A percentile compares a stretch with the other conserved stretches of the same genome.
Evolutionary conservation across 208 protist species (phyloP).

Genomic region (Lotmaria passim): DNA sequence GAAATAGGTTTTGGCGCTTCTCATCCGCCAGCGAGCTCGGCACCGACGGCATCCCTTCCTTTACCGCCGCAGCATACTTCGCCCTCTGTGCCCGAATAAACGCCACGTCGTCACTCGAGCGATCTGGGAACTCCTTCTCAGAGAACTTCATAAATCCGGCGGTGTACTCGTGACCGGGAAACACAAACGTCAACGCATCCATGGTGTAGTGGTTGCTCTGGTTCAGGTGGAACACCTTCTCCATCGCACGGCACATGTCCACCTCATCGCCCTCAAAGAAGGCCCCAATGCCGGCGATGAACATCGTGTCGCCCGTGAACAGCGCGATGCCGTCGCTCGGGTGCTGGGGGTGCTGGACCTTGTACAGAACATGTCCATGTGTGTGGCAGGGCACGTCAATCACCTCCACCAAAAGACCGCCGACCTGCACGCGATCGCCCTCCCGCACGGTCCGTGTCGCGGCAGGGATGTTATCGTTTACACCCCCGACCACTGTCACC

Average conservation of each 20-base stretch:
- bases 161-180: constrained; percentile 93
- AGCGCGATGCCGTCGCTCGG: constrained; percentile 64
- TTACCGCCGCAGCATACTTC: constrained; percentile 54
- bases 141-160: constrained; percentile 80
- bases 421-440: constrained; percentile 66
- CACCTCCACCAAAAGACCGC: constrained; percentile 68
- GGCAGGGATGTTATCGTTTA: constrained; percentile 71
- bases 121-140: constrained; percentile 25
- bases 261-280: constrained; percentile 92
- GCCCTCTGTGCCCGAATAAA: constrained; percentile 60
- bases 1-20: constrained; percentile 86
- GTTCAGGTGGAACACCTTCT: constrained; percentile 66
- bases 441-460: constrained; percentile 66
- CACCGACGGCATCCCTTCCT: constrained; percentile 57
- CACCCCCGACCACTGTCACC: constrained; percentile 77
- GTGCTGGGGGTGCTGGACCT: constrained; percentile 37
- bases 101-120: constrained; percentile 35
- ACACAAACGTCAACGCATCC: constrained; percentile 71
- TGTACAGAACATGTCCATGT: constrained; percentile 83
- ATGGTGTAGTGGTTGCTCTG: constrained; percentile 31
- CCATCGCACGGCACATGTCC: constrained; percentile 82
- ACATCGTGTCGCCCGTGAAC: constrained; percentile 96
- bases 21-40: constrained; percentile 86
- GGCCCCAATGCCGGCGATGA: constrained; percentile 91
- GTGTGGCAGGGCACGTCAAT: constrained; percentile 91